Evolutionary conservation across 805 yeast genomes (phyloP).

Genomic region (Peterozyma xylosa): DNA sequence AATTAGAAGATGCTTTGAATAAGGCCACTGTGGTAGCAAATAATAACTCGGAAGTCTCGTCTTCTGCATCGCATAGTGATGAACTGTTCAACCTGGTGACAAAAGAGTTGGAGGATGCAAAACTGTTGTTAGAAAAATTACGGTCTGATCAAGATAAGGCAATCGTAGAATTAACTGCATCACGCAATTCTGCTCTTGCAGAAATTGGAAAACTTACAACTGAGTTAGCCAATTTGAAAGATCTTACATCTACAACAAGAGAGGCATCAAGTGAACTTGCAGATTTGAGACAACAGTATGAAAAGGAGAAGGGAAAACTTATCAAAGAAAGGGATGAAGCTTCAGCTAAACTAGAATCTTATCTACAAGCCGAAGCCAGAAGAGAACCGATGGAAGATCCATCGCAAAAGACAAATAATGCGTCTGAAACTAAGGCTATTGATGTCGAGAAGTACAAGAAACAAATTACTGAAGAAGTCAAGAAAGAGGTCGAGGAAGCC

Average conservation of each 20-base stretch:
- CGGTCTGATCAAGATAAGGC: conserved; percentile 2
- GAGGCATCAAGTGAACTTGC: conserved; percentile 3
- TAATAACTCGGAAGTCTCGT: conserved; percentile 6
- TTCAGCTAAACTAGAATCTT: conserved; percentile 11
- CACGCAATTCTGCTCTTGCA: conserved; percentile 11
- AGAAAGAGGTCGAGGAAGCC: conserved; percentile 14
- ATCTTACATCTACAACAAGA: neutral
- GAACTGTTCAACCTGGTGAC: conserved; percentile 5
- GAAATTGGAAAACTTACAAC: conserved; percentile 7
- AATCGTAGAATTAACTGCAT: conserved; percentile 11
- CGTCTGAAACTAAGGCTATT: conserved; percentile 11
- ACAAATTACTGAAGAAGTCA: conserved; percentile 16
- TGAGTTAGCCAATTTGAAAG: conserved; percentile 6
- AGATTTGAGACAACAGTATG: conserved; percentile 15
- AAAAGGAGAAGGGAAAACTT: conserved; percentile 14
- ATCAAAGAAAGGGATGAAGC: conserved; percentile 10
- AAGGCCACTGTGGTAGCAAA: conserved; percentile 9
- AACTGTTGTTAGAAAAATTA: conserved; percentile 8
- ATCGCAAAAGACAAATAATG: conserved; percentile 12
- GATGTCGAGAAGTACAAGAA: conserved; percentile 14
- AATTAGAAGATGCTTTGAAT: conserved; percentile 11
- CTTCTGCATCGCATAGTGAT: no score
- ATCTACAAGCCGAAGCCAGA: conserved; percentile 17
- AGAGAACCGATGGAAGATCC: conserved; percentile 15
- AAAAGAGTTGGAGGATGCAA: conserved; percentile 14